A percentile compares a stretch with the other conserved stretches of the same genome.
These are phyloP conservation scores for Xanthoparmelia taractica DNA, from an alignment of 495 filamentous ascomycete species.

Conservation along the genomic window DNA sequence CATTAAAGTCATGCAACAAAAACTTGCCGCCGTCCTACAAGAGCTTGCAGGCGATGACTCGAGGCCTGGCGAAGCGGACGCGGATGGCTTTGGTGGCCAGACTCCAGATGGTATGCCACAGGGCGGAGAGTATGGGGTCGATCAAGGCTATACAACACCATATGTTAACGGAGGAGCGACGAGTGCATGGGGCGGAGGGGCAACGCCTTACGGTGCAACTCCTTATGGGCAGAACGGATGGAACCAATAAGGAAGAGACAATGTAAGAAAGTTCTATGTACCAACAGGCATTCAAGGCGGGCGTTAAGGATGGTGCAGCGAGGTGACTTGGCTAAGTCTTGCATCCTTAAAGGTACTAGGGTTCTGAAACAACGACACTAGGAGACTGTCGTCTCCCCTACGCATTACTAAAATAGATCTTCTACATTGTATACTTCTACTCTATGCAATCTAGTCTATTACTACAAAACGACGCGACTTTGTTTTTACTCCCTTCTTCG, in stretches of 20 bases:
- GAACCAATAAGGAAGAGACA: conserved; percentile 7
- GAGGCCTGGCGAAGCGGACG: conserved; percentile 44
- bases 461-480: no score
- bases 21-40: conserved; percentile 77
- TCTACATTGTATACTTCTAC: not conserved
- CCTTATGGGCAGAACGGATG: conserved; percentile 40
- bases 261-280: not conserved
- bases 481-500: no score
- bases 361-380: not conserved
- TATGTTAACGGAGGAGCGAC: conserved; percentile 54
- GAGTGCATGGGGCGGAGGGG: conserved; percentile 62
- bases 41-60: conserved; percentile 50
- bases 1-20: conserved; percentile 81
- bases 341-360: not conserved
- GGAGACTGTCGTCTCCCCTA: not conserved
- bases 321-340: conserved; percentile 11
- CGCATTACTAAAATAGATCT: not conserved
- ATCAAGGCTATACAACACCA: conserved; percentile 68
- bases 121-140: conserved; percentile 47
- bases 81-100: conserved; percentile 48
- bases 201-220: conserved; percentile 62
- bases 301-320: not conserved
- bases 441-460: not conserved
- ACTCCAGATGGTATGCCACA: conserved; percentile 50
- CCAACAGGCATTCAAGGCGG: conserved; percentile 7